Evolutionary conservation across 108 stramenopile species (phyloP).

Genomic region (Skeletonema menzelii): DNA sequence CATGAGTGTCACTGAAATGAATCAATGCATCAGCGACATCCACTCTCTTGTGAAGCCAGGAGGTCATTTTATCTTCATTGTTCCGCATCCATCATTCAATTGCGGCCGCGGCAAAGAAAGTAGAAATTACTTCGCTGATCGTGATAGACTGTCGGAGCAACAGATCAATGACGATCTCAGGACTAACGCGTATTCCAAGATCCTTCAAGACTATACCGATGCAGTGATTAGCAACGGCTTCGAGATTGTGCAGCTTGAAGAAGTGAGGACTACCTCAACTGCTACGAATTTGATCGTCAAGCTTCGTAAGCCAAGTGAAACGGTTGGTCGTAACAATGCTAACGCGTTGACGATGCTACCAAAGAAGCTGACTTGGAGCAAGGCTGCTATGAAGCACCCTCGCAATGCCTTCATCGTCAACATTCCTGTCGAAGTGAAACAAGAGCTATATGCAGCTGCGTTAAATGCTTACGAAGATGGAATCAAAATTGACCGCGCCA

Average conservation of each 20-base stretch:
- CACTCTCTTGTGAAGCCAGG: neutral
- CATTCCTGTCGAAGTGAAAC: constrained; percentile 2
- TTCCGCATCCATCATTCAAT: neutral
- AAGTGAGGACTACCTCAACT: neutral
- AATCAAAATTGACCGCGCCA: constrained; percentile 3
- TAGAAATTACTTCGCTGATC: neutral
- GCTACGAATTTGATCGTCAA: neutral
- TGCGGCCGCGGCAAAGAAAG: neutral
- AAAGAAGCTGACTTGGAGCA: constrained; percentile 13
- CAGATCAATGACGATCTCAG: neutral
- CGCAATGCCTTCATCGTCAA: constrained; percentile 1
- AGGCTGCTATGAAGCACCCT: neutral
- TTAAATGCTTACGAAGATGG: neutral
- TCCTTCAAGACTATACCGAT: constrained; percentile 1
- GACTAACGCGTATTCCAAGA: constrained; percentile 5
- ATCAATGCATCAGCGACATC: neutral
- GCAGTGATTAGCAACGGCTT: neutral
- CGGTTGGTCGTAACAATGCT: neutral
- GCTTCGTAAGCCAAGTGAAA: constrained; percentile 3
- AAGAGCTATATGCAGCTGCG: constrained; percentile 1
- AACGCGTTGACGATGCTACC: constrained; percentile 1
- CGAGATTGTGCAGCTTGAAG: constrained; percentile 4
- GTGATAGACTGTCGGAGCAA: neutral
- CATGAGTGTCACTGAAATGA: constrained; percentile 4
- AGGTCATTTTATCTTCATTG: neutral